These are phyloP conservation scores for Psidium guajava DNA, from an alignment of 345 rosid genomes.

Conservation along the genomic window DNA sequence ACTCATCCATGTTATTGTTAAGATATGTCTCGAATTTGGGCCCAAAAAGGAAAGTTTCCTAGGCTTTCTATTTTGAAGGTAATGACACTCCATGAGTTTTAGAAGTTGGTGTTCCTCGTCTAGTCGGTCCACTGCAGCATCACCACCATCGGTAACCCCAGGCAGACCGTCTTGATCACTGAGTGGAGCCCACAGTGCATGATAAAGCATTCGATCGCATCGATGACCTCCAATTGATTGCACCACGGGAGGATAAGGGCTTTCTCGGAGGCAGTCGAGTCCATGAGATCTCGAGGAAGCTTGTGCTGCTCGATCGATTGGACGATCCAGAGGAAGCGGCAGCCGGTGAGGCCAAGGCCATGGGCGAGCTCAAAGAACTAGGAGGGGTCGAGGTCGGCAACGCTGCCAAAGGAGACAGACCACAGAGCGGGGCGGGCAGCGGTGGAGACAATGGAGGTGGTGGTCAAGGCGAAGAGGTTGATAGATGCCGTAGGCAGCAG, in stretches of 20 bases:
- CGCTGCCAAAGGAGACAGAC: constrained; percentile 27
- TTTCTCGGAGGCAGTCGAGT: constrained; percentile 2
- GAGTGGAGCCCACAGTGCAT: constrained; percentile 36
- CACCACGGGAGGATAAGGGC: constrained; percentile 27
- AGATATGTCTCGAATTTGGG: too few relatives aligned
- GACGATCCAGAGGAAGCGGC: constrained; percentile 22
- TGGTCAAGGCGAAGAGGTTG: constrained; percentile 4
- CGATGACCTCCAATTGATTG: constrained; percentile 2
- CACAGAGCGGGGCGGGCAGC: constrained; percentile 9
- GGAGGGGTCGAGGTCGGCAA: neutral
- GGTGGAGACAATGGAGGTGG: neutral
- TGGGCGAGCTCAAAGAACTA: constrained; percentile 15
- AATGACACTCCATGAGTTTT: too few relatives aligned
- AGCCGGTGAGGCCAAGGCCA: constrained; percentile 2
- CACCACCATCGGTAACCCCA: constrained; percentile 34
- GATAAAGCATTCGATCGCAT: constrained; percentile 22
- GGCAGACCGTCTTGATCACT: constrained; percentile 19
- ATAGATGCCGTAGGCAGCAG: constrained; percentile 2
- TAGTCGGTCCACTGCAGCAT: constrained; percentile 37
- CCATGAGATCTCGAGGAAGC: constrained; percentile 8
- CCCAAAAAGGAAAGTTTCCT: too few relatives aligned
- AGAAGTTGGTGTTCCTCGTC: constrained; percentile 15
- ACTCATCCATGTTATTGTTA: too few relatives aligned
- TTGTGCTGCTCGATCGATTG: constrained; percentile 12
- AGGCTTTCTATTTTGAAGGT: too few relatives aligned